Percentiles rank a stretch among this genome's conserved stretches.
These are phyloP conservation scores for Aureobasidium pullulans DNA, from an alignment of 2,329 filamentous ascomycete species.

Conservation along the genomic window DNA sequence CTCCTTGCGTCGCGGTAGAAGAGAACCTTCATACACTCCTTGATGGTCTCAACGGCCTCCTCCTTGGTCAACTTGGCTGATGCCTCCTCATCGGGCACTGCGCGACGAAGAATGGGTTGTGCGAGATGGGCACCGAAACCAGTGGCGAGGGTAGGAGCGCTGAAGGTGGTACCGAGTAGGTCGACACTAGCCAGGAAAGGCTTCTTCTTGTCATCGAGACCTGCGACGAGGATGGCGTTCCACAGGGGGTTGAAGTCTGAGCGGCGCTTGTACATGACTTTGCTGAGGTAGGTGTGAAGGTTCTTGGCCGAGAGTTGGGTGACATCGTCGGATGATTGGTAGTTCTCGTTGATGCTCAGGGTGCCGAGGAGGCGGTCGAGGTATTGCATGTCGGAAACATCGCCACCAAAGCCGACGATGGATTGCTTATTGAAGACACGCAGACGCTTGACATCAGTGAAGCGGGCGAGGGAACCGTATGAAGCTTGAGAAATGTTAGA, in stretches of 20 bases:
- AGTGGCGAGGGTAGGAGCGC: constrained; percentile 79
- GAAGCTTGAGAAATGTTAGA: constrained; percentile 55
- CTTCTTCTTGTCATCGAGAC: constrained; percentile 68
- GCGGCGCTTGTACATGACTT: constrained; percentile 92
- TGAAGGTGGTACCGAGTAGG: constrained; percentile 87
- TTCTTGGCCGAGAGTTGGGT: constrained; percentile 73
- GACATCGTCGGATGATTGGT: constrained; percentile 44
- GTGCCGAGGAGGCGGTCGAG: constrained; percentile 84
- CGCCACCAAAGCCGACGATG: constrained; percentile 88
- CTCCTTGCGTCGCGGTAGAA: constrained; percentile 95
- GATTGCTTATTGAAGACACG: constrained; percentile 77
- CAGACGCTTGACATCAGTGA: constrained; percentile 93
- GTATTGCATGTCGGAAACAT: constrained; percentile 99
- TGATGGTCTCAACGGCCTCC: constrained; percentile 69
- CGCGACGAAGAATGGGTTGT: constrained; percentile 77
- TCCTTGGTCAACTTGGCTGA: constrained; percentile 66
- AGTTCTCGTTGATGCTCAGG: constrained; percentile 83
- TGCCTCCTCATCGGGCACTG: constrained; percentile 76
- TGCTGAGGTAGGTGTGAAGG: constrained; percentile 91
- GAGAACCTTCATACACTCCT: constrained; percentile 96
- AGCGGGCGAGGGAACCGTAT: constrained; percentile 90
- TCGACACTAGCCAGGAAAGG: constrained; percentile 91
- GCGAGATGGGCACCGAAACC: constrained; percentile 91
- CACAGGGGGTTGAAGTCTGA: constrained; percentile 95
- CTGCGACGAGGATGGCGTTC: constrained; percentile 90